These are phyloP conservation scores for Leucosporidium yakuticum DNA, from an alignment of 768 basidiomycete species.

Conservation along the genomic window DNA sequence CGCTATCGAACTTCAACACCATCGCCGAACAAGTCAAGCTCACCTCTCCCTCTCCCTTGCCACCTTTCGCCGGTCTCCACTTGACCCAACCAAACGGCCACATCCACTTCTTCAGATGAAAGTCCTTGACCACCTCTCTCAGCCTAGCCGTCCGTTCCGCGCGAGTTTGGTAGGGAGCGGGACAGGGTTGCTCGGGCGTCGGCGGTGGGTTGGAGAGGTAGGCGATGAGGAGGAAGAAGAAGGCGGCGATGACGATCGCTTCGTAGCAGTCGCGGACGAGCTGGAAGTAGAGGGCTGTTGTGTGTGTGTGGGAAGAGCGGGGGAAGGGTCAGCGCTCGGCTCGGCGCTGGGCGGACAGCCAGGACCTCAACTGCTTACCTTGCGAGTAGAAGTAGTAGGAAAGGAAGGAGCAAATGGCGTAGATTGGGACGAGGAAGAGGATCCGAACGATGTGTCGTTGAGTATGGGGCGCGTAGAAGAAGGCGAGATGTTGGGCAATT, in stretches of 20 bases:
- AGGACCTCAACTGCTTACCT: no score
- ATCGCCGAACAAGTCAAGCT: conserved; percentile 56
- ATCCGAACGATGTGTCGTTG: conserved; percentile 58
- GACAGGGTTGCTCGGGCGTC: conserved; percentile 6
- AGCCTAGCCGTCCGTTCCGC: conserved; percentile 20
- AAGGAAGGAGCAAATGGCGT: conserved; percentile 60
- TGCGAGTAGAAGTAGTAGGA: conserved; percentile 51
- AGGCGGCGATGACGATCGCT: conserved; percentile 65
- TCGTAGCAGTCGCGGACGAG: conserved; percentile 70
- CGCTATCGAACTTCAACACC: conserved; percentile 70
- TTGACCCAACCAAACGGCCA: conserved; percentile 62
- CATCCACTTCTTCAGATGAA: conserved; percentile 57
- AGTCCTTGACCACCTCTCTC: conserved; percentile 43
- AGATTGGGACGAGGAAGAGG: conserved; percentile 72
- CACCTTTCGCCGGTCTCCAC: conserved; percentile 51
- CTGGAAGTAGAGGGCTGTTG: conserved; percentile 56
- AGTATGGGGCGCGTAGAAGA: conserved; percentile 51
- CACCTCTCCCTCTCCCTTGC: conserved; percentile 18
- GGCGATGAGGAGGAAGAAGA: conserved; percentile 68
- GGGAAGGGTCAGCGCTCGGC: background rate
- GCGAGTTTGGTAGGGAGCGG: conserved; percentile 23
- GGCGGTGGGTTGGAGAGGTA: conserved; percentile 52
- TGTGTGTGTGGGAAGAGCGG: conserved; percentile 42
- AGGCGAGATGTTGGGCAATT: conserved; percentile 63
- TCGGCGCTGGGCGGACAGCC: no score